Evolutionary conservation across 2,329 filamentous ascomycete genomes (phyloP).

Genomic region (Parafenestella ontariensis): DNA sequence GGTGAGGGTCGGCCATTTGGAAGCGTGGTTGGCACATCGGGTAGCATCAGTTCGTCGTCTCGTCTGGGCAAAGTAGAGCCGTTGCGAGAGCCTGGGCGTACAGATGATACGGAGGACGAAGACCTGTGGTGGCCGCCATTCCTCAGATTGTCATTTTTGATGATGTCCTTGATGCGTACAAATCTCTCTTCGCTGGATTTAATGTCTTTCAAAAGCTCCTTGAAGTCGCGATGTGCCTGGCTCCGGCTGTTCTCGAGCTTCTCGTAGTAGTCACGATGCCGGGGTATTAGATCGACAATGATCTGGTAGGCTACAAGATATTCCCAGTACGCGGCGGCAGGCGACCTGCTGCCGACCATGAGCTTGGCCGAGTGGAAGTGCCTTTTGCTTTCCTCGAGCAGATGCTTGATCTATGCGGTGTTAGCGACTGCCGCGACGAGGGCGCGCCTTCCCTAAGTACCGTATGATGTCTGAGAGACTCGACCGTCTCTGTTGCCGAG

Average conservation of each 20-base stretch:
- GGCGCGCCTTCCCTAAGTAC: constrained; percentile 22
- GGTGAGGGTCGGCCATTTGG: constrained; percentile 30
- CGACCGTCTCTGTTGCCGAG: constrained; percentile 47
- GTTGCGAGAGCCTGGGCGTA: constrained; percentile 25
- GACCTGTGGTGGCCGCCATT: constrained; percentile 59
- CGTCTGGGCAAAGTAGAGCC: constrained; percentile 13
- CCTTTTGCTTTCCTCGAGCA: constrained; percentile 52
- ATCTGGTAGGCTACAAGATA: constrained; percentile 85
- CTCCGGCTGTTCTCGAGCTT: constrained; percentile 64
- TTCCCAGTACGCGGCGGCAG: constrained; percentile 79
- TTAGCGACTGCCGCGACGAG: constrained; percentile 19
- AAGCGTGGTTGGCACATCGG: constrained; percentile 33
- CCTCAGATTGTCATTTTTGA: constrained; percentile 59
- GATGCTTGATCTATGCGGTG: constrained; percentile 44
- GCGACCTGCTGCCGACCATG: constrained; percentile 52
- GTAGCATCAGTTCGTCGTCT: constrained; percentile 47
- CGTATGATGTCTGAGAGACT: constrained; percentile 35
- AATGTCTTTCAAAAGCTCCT: constrained; percentile 37
- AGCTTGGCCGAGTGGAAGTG: constrained; percentile 62
- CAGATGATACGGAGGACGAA: constrained; percentile 17
- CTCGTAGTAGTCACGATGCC: constrained; percentile 73
- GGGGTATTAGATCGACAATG: constrained; percentile 75
- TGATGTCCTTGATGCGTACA: constrained; percentile 57
- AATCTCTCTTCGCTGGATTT: constrained; percentile 52
- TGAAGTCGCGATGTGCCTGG: constrained; percentile 58